Base-by-base conservation (phyloP, 345 rosid species). In the Aurinia saxatilis region DNA sequence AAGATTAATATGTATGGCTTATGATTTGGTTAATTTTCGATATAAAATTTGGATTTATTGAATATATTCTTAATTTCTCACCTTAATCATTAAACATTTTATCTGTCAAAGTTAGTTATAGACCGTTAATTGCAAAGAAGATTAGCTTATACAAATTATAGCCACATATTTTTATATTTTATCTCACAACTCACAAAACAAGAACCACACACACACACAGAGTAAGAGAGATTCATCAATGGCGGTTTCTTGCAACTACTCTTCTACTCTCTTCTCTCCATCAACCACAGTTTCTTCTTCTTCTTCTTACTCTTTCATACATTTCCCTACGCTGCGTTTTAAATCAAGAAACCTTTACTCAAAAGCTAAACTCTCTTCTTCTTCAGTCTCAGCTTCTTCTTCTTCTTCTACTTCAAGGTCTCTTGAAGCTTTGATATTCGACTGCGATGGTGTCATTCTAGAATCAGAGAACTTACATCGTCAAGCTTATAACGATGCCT, bases 401-500 rank as follows among this genome's bases (percentile, higher is more conserved):
- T 23, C 27, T 11, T 52, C 68, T 25, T 49, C 66, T 14, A 69
- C 90, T 42, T 72, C 87, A 6, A 63, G 68, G 2, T 79, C 90
- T 25, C 90, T 92, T 0, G 55, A 79, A 72, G 96, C 95, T 72
- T 82, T 92, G 40, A 79, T 92, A 12, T 92, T 92, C 54, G 96
- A 92, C 67, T 92, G 98, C 52, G 98, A 89, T 44, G 98, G 98
- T 7, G 98, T 89, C 8, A 92, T 92, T 40, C 78, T 92, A 0
- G 98, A 92, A 33, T 92, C 98, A 0, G 96, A 92, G 77, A 84
- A 89, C 74, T 71, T 92, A 40, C 96, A 92, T 51, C 91, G 96
- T 56, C 90, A 89, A 75, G 98, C 96, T 37, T 92, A 92, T 75
- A 92, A 92, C 47, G 98, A 92, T 23, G 91, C 98, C 36, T 93